Evolutionary conservation across 306 rosid genomes (phyloP).

Genomic region (Argentina anserina): DNA sequence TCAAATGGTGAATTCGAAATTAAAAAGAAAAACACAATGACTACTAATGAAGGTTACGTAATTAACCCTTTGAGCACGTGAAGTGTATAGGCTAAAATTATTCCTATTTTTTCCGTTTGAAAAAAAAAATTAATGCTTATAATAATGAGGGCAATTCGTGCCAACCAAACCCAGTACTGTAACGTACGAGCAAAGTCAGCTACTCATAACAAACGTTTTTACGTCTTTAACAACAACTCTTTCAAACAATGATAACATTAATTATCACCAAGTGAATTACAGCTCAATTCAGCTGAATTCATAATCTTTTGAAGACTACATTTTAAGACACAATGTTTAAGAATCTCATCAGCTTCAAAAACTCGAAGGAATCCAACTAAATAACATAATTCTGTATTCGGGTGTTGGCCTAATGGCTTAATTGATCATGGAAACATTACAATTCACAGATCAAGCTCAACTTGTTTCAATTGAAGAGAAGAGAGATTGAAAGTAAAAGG

Average conservation of each 20-base stretch:
- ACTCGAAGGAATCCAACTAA: not conserved
- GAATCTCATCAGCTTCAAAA: not conserved
- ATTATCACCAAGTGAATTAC: not conserved
- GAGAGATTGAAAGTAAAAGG: not conserved
- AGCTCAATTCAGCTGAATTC: not conserved
- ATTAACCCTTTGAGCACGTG: not conserved
- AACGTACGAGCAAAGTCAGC: constrained; percentile 36
- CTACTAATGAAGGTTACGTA: not conserved
- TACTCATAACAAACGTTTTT: not conserved
- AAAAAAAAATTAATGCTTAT: not conserved
- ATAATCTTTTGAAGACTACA: not conserved
- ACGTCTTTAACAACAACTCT: not conserved
- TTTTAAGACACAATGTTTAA: not conserved
- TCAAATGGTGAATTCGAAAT: not conserved
- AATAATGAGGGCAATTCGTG: not conserved
- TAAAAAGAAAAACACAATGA: not conserved
- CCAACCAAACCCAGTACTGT: not conserved
- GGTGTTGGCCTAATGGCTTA: not conserved
- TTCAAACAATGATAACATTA: not conserved
- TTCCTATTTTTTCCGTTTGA: not conserved
- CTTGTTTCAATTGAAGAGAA: not conserved
- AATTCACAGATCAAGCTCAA: not conserved
- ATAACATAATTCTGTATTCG: not conserved
- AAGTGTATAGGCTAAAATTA: not conserved
- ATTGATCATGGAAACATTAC: constrained; percentile 18